phyloP scores from a whole-genome alignment of 768 basidiomycete species.

The Cystobasidium tubakii region DNA sequence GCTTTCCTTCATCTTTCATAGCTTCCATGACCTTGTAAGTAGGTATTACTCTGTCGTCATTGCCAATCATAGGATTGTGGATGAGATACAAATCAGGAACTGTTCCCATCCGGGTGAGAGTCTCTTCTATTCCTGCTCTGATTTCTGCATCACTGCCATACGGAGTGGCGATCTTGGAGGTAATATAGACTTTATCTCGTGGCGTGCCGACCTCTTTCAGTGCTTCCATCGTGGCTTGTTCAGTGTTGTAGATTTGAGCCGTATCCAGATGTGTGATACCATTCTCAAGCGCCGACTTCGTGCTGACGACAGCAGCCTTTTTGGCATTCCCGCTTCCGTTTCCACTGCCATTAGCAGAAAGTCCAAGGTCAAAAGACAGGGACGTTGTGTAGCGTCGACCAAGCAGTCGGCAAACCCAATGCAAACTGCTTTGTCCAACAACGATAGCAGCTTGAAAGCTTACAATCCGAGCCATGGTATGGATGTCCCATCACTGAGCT shows the following conservation, averaged over 20 bases:
- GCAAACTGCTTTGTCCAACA: no score
- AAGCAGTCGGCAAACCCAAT: no score
- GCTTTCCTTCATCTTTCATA: slow-evolving; percentile 46
- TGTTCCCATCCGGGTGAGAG: slow-evolving; percentile 42
- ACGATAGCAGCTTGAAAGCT: slow-evolving; percentile 41
- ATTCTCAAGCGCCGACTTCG: slow-evolving; percentile 43
- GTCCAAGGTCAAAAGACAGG: no score
- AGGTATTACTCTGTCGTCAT: slow-evolving; percentile 38
- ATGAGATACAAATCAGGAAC: slow-evolving; percentile 48
- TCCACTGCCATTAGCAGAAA: not conserved
- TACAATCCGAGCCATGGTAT: slow-evolving; percentile 49
- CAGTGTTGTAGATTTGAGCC: slow-evolving; percentile 47
- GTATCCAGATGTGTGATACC: slow-evolving; percentile 47
- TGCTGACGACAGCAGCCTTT: slow-evolving; percentile 39
- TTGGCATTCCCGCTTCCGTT: slow-evolving; percentile 43
- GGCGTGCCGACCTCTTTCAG: slow-evolving; percentile 39
- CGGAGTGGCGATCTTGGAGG: slow-evolving; percentile 35
- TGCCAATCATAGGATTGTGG: slow-evolving; percentile 43
- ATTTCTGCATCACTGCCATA: not conserved
- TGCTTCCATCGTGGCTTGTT: slow-evolving; percentile 43
- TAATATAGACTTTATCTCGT: slow-evolving; percentile 44
- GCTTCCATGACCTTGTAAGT: slow-evolving; percentile 44
- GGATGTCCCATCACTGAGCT: slow-evolving; percentile 45
- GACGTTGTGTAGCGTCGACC: no score
- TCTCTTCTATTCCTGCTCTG: slow-evolving; percentile 43